Base-by-base conservation (phyloP, 257 asterid species). In the Primulina huaijiensis region DNA sequence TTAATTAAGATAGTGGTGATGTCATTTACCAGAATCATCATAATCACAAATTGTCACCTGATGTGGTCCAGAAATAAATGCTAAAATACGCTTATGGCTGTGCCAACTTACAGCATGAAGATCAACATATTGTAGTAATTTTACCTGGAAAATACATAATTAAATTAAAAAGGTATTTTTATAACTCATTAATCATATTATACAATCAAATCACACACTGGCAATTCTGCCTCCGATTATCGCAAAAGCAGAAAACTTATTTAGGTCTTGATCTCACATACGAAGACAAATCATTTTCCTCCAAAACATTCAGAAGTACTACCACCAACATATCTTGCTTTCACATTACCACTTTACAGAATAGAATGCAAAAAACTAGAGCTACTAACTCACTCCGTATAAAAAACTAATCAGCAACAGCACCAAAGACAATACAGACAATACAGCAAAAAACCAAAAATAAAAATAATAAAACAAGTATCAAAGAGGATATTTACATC, bases 31-130 rank as follows among this genome's bases (percentile, higher is more conserved):
- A 65, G 90, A 80, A 77, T 92, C 99, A 62, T 84, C 86, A 75
- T 89, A 91, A 85, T 94, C 93, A 57, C 86, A 86, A 64, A 91
- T 71, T 58, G 89, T 89, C 79, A 91, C 89, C 70, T 86, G 89
- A 81, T 89, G 88, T 19, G 72, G 80, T 64, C 97, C 96, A 55
- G 97, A 89, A 77, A 89, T 78, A 80, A 94, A 89, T 71, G 97
- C 97, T 61, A 94, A 73, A 73, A 89, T 83, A 71, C 83, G 86
- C 68, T 89, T 91, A 77, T 85, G 86, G 20, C 81, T 87, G 81
- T 94, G 92, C 97, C 99, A 94, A 80, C 90, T 82, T 70, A 91
- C 78, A 67, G 88, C 80, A 50, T 81, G 90, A 74, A 89, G 87
- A 84, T 86, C 93, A 64, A 88, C 76, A 65, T 64, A 82, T 64